A percentile compares a stretch with the other conserved stretches of the same genome.
Evolutionary conservation across 2,329 filamentous ascomycete genomes (phyloP).

Genomic region (Fusarium sp.): DNA sequence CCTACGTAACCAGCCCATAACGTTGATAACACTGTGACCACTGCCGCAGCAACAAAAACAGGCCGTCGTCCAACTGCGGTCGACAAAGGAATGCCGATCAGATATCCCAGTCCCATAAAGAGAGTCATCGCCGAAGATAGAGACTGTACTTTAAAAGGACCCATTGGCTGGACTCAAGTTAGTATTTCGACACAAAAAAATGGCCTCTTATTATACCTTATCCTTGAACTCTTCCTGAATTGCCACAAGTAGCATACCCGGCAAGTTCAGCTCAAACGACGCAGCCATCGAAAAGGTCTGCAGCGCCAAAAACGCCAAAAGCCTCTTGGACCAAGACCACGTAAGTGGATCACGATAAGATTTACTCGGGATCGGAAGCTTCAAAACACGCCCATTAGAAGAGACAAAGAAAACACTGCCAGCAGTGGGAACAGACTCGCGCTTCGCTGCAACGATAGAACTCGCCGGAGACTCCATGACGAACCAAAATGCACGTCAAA

Average conservation of each 20-base stretch:
- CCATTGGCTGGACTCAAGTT: neutral
- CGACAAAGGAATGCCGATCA: conserved; percentile 27
- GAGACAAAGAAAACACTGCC: conserved; percentile 44
- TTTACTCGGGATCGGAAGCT: conserved; percentile 34
- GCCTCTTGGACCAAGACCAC: conserved; percentile 26
- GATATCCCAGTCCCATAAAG: conserved; percentile 20
- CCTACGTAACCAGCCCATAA: conserved; percentile 22
- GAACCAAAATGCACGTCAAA: neutral
- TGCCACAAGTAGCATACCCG: conserved; percentile 2
- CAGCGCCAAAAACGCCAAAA: conserved; percentile 21
- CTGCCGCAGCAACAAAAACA: conserved; percentile 9
- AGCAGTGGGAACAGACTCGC: conserved; percentile 37
- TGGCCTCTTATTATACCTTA: neutral
- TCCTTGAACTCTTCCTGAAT: conserved; percentile 16
- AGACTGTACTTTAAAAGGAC: neutral
- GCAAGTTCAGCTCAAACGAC: conserved; percentile 21
- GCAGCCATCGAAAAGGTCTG: conserved; percentile 17
- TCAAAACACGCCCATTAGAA: conserved; percentile 31
- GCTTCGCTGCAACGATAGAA: neutral
- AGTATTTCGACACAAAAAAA: rapidly evolving
- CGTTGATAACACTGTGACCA: conserved; percentile 3
- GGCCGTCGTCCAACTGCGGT: conserved; percentile 33
- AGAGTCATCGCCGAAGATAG: conserved; percentile 30
- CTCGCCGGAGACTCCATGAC: conserved; percentile 10
- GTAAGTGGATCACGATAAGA: conserved; percentile 37